Base-by-base conservation (phyloP, 805 yeast species). In the Zygosaccharomyces siamensis region DNA sequence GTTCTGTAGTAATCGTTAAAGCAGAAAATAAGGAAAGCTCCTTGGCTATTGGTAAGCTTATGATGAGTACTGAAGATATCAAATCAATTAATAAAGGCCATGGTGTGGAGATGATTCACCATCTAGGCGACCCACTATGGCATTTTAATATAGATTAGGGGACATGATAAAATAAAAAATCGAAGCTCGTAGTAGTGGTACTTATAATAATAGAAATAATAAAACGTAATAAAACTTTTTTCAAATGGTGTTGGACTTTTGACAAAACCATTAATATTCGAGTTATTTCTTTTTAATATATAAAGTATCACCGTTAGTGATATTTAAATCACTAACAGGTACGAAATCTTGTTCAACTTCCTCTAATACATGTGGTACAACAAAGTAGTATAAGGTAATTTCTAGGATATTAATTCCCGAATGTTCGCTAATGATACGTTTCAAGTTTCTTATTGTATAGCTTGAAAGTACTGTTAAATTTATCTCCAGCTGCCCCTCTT, bases 11-110 rank as follows among this genome's bases (percentile, higher is more conserved):
- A 40, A 77, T 86, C 7, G 78, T 92, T 23, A 85, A 83, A 63
- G 97, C 97, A 43, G 97, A 90, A 69, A 96, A 96, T 50, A 92
- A 92, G 63, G 95, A 89, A 55, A 74, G 78, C 60, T 96, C 97
- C 0, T 71, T 92, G 68, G 97, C 97, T 5, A 75, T 92, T 49
- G 98, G 97, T n/a, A 81, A 82, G 58, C 73, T 92, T 53, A 68
- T 78, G 43, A 88, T 90, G 97, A 82, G 89, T 58, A 85, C 95
- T 1, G 92, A 86, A 58, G 97, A 90, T 43, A 89, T 90, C 61
- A 86, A 85, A 67, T 70, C 78, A 18, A 74, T 79, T 37, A 90
- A 90, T 66, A 90, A 90, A 68, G 96, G 95, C 39, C 82, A 86
- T 52, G 97, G 97, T 62, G 80, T 92, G 48, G 96, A 89, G 62